Evolutionary conservation across 1,139 yeast species (phyloP).

Genomic region (Casaregolazyma suthepensis): DNA sequence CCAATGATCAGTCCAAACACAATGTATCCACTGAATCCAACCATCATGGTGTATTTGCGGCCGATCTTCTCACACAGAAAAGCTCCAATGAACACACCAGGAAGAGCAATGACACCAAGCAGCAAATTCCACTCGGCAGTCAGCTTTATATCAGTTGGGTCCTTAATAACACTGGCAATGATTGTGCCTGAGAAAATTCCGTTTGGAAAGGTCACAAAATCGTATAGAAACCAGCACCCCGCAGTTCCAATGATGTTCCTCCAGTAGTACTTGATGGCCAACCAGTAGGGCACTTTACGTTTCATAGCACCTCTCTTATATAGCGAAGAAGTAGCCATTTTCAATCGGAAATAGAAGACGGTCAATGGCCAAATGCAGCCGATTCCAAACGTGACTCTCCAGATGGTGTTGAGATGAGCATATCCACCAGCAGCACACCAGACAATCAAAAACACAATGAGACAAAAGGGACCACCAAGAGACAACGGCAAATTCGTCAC

Average conservation of each 20-base stretch:
- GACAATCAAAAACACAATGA: constrained; percentile 60
- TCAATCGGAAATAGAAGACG: constrained; percentile 64
- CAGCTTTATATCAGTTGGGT: constrained; percentile 36
- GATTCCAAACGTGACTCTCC: constrained; percentile 73
- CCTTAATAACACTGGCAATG: constrained; percentile 42
- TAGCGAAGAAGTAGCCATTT: constrained; percentile 60
- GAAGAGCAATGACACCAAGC: constrained; percentile 47
- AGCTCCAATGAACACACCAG: constrained; percentile 58
- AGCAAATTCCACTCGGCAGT: constrained; percentile 56
- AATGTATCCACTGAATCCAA: constrained; percentile 53
- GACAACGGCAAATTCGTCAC: constrained; percentile 69
- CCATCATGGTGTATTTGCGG: constrained; percentile 51
- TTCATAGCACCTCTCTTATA: constrained; percentile 49
- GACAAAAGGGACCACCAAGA: constrained; percentile 74
- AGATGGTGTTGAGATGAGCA: constrained; percentile 47
- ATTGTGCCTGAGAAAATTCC: constrained; percentile 54
- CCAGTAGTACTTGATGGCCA: constrained; percentile 53
- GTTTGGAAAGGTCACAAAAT: constrained; percentile 60
- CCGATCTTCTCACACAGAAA: constrained; percentile 48
- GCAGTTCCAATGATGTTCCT: constrained; percentile 49
- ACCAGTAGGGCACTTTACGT: constrained; percentile 45
- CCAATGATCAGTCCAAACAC: constrained; percentile 58
- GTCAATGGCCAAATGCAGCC: constrained; percentile 71
- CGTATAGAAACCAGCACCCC: constrained; percentile 58
- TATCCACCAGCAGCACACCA: constrained; percentile 46